Conservation (phyloP, 2,329 filamentous ascomycete genomes). For the Chrysoporthe puriensis region DNA sequence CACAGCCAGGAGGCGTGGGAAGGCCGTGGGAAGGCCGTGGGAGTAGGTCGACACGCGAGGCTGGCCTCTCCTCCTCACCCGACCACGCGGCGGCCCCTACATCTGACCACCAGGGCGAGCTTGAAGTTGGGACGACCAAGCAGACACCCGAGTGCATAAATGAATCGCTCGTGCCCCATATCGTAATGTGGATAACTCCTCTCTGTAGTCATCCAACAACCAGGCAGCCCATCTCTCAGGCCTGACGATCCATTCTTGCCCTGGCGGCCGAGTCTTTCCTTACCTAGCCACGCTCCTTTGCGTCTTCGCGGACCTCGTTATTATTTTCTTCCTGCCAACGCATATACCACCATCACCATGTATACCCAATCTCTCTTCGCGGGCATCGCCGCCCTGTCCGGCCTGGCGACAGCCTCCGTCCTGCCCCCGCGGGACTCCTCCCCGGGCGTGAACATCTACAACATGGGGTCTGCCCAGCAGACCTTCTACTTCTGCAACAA, state of each 20-base stretch:
- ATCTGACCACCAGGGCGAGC: not conserved
- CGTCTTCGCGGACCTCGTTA: not conserved
- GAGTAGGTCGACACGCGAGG: not conserved
- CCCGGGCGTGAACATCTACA: slow-evolving; percentile 24
- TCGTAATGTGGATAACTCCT: not conserved
- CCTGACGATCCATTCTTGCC: not conserved
- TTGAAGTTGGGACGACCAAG: not conserved
- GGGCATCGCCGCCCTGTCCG: not conserved
- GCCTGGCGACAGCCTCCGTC: slow-evolving; percentile 4
- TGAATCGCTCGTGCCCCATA: not conserved
- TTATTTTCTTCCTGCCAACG: not conserved
- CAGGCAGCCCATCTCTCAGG: not conserved
- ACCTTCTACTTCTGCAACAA: slow-evolving; percentile 29
- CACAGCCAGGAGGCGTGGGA: not conserved
- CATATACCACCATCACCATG: slow-evolving; percentile 3
- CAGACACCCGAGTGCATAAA: not conserved
- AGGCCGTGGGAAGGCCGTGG: not conserved
- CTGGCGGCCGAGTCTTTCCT: not conserved
- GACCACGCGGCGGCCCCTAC: not conserved
- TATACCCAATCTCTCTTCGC: not conserved
- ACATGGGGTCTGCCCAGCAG: slow-evolving; percentile 19
- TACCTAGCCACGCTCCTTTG: not conserved
- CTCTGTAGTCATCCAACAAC: not conserved
- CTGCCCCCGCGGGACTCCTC: slow-evolving; percentile 15
- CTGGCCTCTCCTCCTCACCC: slow-evolving; percentile 3